Evolutionary conservation across 495 filamentous ascomycete genomes (phyloP).

Genomic region (Viridothelium virens): DNA sequence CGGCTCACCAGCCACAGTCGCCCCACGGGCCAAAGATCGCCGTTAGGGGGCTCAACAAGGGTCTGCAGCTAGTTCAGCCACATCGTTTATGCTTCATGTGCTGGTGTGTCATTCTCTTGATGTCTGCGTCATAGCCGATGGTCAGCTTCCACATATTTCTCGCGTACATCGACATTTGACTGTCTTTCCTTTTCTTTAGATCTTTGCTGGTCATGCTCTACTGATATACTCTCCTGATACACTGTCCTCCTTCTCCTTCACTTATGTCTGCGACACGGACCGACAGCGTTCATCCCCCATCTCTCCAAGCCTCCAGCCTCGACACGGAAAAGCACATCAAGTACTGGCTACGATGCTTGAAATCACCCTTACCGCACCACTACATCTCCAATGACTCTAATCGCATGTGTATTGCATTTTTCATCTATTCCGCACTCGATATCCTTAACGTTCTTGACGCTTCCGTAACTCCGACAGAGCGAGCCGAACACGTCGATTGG

Average conservation of each 20-base stretch:
- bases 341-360: constrained; percentile 88
- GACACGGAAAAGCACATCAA: constrained; percentile 67
- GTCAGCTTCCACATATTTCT: too few species aligned
- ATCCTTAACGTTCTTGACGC: constrained; percentile 57
- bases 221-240: too few species aligned
- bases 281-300: constrained; percentile 1
- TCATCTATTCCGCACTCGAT: constrained; percentile 77
- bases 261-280: neutral
- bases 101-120: neutral
- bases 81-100: too few species aligned
- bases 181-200: neutral
- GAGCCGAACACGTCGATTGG: constrained; percentile 57
- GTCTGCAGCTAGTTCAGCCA: neutral
- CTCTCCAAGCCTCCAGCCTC: neutral
- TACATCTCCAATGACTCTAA: constrained; percentile 85
- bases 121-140: constrained; percentile 6
- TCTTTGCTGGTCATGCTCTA: too few species aligned
- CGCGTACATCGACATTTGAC: neutral
- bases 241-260: neutral
- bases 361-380: constrained; percentile 65
- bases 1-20: constrained; percentile 2
- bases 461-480: constrained; percentile 50
- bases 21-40: neutral
- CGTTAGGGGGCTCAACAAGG: neutral
- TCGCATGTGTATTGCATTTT: constrained; percentile 81